Percentiles rank a stretch among this genome's conserved stretches.
These are phyloP conservation scores for Calycina herbarum DNA, from an alignment of 2,329 filamentous ascomycete species.

Conservation along the genomic window DNA sequence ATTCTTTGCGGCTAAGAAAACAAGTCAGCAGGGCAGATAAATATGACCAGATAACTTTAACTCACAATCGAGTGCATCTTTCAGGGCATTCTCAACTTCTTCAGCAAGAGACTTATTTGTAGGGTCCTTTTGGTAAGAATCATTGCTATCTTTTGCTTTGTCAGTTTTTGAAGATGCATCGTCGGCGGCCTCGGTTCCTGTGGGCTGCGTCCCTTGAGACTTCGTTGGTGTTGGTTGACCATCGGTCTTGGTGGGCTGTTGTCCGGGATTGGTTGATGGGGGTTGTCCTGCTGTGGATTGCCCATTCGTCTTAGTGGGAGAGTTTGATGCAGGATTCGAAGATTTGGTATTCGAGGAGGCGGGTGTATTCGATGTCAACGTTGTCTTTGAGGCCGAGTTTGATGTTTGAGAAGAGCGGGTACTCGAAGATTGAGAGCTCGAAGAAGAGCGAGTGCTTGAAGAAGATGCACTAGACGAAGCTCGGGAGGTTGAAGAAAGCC, in stretches of 20 bases:
- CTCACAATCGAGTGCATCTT: not conserved
- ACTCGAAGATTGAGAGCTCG: not conserved
- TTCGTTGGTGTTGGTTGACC: not conserved
- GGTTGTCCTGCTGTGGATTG: not conserved
- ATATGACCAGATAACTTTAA: not conserved
- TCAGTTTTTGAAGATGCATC: not conserved
- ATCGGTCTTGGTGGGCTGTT: not conserved
- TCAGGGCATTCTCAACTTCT: not conserved
- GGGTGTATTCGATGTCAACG: not conserved
- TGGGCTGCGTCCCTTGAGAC: not conserved
- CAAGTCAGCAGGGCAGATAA: not conserved
- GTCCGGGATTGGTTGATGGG: not conserved
- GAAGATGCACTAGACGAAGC: not conserved
- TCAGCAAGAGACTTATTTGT: not conserved
- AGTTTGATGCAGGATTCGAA: not conserved
- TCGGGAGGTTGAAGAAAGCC: not conserved
- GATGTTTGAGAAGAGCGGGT: not conserved
- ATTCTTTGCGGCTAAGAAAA: not conserved
- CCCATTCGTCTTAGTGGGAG: not conserved
- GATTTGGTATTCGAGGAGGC: not conserved
- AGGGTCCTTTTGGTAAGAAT: constrained; percentile 3
- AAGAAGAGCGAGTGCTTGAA: not conserved
- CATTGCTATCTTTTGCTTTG: not conserved
- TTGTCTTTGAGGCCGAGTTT: not conserved
- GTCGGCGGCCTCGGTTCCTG: not conserved